Base-by-base conservation (phyloP, 2,329 filamentous ascomycete genomes). In the Penicillium nordicum region DNA sequence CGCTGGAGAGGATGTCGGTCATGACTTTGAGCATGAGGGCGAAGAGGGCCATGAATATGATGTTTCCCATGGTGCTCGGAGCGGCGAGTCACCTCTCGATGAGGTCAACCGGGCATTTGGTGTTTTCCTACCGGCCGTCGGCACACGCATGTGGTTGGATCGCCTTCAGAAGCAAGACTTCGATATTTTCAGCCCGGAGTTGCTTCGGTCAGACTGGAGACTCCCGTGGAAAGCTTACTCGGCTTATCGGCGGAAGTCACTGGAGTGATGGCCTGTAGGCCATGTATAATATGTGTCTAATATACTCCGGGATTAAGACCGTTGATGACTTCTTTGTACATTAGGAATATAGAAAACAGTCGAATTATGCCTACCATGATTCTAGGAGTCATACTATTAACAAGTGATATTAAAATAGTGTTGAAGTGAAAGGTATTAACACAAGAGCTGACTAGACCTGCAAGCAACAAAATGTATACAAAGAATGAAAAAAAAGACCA, bases 1-100 rank as follows among this genome's bases (percentile, higher is more conserved):
- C 52, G 86, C 85, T 4, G 90, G 92, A 1, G 77, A 88, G 64
- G 86, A 85, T 47, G 84, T 90, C 0, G 90, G 88, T 0, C 93
- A 97, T 71, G 90, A 90, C 5, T 97, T 93, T 71, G 93, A 97
- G 75, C 90, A 97, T 69, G 82, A 88, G 58, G 84, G 86, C 30
- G 91, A 96, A 69, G 86, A 86, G 49, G 90, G 88, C 48, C 82
- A 83, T 67, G 72, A 79, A 51, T 84, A 85, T 63, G 71, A 71
- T 44, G 38, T 46, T n/a, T 43, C 49, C 21, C 18, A 36, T n/a
- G 57, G 59, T 37, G 82, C 85, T 64, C 46, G 47, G 18, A 69
- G 78, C 3, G 46, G 12, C 41, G 71, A 74, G 44, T 67, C 69
- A 6, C 71, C 74, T 12, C 63, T 76, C 6, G 73, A 78, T 23